Evolutionary conservation across 306 rosid species (phyloP), one percentile per base, ranked within the genome.

Genomic region (Glycine soja): DNA sequence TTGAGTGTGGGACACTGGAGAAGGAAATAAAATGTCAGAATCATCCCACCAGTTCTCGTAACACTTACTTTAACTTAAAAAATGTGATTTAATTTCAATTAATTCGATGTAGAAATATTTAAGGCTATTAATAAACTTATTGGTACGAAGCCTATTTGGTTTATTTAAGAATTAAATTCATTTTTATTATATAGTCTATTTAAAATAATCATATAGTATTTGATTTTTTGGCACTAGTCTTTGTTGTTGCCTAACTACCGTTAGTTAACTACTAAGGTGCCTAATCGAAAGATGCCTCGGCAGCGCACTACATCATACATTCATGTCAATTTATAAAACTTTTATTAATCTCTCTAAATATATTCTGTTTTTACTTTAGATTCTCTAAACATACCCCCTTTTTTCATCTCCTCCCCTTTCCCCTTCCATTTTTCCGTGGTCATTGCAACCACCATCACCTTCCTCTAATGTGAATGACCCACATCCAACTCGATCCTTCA

Each of bases 1-100:
- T 73, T 53, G 78, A 15, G 78, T 73, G 66, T 73, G 78, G 40
- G 69, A 43, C 56, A 6, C 42, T 18, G 11, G 3, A 57, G 56
- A 57, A 0, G 50, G 50, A 48, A 30, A 13, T 50, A 3, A 24
- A 19, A 19, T n/a, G 46, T 70, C 75, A 12, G 8, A 70, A 70
- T 70, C 75, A 48, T 4, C 61, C 19, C 46, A 12, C 13, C 24
- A 34, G 1, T 46, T 45, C 16, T 10, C 42, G 18, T 48, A 24
- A 12, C 18, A 11, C 6, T 12, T 12, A 15, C 32, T 69, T 45
- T 69, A 69, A n/a, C 24, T 45, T 45, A 69, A 42, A 38, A 70
- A 70, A 3, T 15, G 34, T 47, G 6, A 13, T 51, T 51, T 72
- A 30, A 51, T 50, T 72, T 32, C 13, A 32, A 14, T 51, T 32